Evolutionary conservation across 169 alveolate genomes (phyloP).

Genomic region (Plasmodium knowlesi): DNA sequence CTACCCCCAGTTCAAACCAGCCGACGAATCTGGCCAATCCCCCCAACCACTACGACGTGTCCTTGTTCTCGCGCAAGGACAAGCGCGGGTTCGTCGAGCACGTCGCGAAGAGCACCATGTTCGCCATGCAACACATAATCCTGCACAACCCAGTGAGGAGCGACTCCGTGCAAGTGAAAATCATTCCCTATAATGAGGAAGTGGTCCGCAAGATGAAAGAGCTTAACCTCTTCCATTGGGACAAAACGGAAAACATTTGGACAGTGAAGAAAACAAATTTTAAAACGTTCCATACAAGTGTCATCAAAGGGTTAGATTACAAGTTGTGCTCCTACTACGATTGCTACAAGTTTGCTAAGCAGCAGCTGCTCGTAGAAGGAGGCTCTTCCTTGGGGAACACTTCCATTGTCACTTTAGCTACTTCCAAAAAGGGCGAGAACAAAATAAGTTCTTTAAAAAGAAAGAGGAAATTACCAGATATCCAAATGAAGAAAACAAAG

Average conservation of each 20-base stretch:
- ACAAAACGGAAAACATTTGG: constrained; percentile 51
- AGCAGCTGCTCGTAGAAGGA: constrained; percentile 5
- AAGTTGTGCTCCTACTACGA: constrained; percentile 62
- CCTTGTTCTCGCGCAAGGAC: constrained; percentile 10
- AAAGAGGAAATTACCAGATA: constrained; percentile 10
- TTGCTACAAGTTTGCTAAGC: constrained; percentile 23
- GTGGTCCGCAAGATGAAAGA: constrained; percentile 34
- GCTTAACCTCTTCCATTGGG: constrained; percentile 47
- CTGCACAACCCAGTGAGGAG: constrained; percentile 20
- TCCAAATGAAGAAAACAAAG: not conserved
- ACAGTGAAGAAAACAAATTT: constrained; percentile 18
- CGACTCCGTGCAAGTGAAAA: constrained; percentile 32
- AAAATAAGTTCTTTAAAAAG: not conserved
- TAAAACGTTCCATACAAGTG: constrained; percentile 33
- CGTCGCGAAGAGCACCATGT: constrained; percentile 21
- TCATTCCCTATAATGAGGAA: constrained; percentile 53
- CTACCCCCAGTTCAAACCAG: not conserved
- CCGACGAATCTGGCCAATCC: not conserved
- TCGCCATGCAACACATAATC: constrained; percentile 50
- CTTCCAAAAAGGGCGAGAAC: not conserved
- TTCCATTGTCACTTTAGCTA: not conserved
- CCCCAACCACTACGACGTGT: constrained; percentile 1
- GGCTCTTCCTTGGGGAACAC: not conserved
- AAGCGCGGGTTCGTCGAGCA: constrained; percentile 22
- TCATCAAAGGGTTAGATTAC: constrained; percentile 25